phyloP scores from a whole-genome alignment of 1,284 basidiomycete genomes.

The Naganishia albida region DNA sequence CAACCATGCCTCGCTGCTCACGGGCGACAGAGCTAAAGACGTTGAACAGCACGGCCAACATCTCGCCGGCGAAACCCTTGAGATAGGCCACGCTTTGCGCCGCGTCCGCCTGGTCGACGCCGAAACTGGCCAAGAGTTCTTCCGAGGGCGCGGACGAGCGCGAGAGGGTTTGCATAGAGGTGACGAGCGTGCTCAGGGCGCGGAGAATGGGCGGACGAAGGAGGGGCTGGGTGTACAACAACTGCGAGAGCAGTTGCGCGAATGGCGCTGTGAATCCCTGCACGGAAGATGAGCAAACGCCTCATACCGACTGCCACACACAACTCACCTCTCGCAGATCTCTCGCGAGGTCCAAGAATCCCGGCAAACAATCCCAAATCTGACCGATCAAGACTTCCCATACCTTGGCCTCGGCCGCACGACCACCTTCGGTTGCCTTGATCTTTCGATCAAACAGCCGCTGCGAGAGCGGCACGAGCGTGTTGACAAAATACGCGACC shows the following conservation, averaged over 20 bases:
- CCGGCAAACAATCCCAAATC: slow-evolving; percentile 73
- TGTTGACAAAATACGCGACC: slow-evolving; percentile 80
- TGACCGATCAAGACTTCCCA: slow-evolving; percentile 91
- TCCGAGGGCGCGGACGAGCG: slow-evolving; percentile 56
- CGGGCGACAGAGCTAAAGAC: slow-evolving; percentile 83
- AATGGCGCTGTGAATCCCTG: slow-evolving; percentile 74
- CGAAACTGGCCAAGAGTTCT: slow-evolving; percentile 58
- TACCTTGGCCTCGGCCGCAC: slow-evolving; percentile 83
- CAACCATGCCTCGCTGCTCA: slow-evolving; percentile 78
- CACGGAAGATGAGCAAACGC: slow-evolving; percentile 60
- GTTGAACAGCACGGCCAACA: slow-evolving; percentile 93
- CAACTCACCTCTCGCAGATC: slow-evolving; percentile 62
- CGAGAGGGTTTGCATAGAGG: slow-evolving; percentile 59
- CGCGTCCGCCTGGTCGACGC: slow-evolving; percentile 63
- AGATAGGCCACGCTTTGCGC: slow-evolving; percentile 71
- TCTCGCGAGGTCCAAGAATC: slow-evolving; percentile 73
- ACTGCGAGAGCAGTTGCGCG: slow-evolving; percentile 82
- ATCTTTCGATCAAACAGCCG: slow-evolving; percentile 84
- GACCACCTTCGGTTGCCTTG: slow-evolving; percentile 68
- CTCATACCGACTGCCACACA: slow-evolving; percentile 40
- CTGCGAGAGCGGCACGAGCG: slow-evolving; percentile 92
- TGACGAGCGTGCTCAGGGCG: slow-evolving; percentile 77
- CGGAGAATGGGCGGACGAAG: slow-evolving; percentile 80
- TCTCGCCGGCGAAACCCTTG: slow-evolving; percentile 78
- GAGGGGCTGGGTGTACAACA: slow-evolving; percentile 83